These are phyloP conservation scores for Lodderomyces parapsilosis DNA, from an alignment of 1,139 yeast genomes.

Conservation along the genomic window DNA sequence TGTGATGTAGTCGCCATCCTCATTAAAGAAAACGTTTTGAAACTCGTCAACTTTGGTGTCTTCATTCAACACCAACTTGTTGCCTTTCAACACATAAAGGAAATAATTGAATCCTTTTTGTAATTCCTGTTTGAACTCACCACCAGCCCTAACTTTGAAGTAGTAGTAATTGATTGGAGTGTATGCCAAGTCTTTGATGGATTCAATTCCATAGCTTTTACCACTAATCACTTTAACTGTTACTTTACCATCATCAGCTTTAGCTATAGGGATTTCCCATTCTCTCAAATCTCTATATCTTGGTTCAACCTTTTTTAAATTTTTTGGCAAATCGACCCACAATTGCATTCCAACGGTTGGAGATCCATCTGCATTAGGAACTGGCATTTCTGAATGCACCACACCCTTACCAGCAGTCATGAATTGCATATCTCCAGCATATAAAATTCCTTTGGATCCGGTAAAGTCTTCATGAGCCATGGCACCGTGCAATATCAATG, in stretches of 20 bases:
- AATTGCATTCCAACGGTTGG: conserved; percentile 75
- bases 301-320: conserved; percentile 68
- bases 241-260: conserved; percentile 65
- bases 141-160: conserved; percentile 66
- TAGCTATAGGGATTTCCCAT: conserved; percentile 66
- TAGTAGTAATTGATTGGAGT: conserved; percentile 83
- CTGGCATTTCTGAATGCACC: conserved; percentile 88
- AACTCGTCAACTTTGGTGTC: conserved; percentile 39
- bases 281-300: conserved; percentile 76
- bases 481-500: conserved; percentile 70
- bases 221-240: conserved; percentile 78
- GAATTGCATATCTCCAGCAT: conserved; percentile 87
- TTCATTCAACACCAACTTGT: conserved; percentile 47
- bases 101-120: conserved; percentile 70
- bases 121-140: conserved; percentile 59
- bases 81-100: conserved; percentile 67
- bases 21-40: conserved; percentile 62
- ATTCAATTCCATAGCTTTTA: conserved; percentile 68
- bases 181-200: conserved; percentile 74
- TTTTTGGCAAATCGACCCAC: conserved; percentile 87
- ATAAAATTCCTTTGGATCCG: conserved; percentile 73
- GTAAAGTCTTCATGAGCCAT: conserved; percentile 93
- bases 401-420: conserved; percentile 95
- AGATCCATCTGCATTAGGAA: conserved; percentile 54
- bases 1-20: conserved; percentile 58